Evolutionary conservation across 1,139 yeast genomes (phyloP), one percentile per base, ranked within the genome.

Genomic region (Candida gigantensis): DNA sequence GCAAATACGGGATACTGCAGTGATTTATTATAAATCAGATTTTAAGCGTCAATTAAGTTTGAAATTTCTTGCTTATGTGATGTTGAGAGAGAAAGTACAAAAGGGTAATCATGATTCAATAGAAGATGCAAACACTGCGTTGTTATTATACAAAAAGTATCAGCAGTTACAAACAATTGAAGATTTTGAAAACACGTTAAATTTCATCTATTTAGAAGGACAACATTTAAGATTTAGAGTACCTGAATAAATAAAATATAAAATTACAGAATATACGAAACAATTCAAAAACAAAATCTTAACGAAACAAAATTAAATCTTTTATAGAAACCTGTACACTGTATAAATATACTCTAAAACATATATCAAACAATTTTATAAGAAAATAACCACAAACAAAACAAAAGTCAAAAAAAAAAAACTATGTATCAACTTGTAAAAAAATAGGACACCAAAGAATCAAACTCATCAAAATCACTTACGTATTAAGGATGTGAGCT

Each of bases 51-150:
- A 81, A 44, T 68, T 94, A 26, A 87, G 96, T n/a, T 72, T 94
- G 49, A 84, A 92, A 53, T 94, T 88, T 54, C 67, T 94, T 53
- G 90, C 96, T 4, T 90, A 88, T 72, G 80, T 80, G 20, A 68
- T 92, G 35, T 68, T 92, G 39, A 77, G 76, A 28, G 82, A 80
- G 44, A 75, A 80, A 34, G 96, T 94, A 14, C 98, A 94, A 58
- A 81, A 80, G 2, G 96, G 95, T 1, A 90, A 90, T 55, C 99
- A 94, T 58, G 97, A 94, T 57, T 90, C 97, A 1, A 88, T 92
- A 31, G 98, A 94, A 55, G 99, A 94, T 65, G 97, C 99, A 0
- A 68, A 74, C 39, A 84, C 94, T 9, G 98, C 99, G 0, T 71
- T 94, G 47, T 61, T 78, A 35, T 65, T 94, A 30, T 94, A 86